Evolutionary conservation across 106 monocot species (phyloP).

Genomic region (Phalaenopsis aphrodite): DNA sequence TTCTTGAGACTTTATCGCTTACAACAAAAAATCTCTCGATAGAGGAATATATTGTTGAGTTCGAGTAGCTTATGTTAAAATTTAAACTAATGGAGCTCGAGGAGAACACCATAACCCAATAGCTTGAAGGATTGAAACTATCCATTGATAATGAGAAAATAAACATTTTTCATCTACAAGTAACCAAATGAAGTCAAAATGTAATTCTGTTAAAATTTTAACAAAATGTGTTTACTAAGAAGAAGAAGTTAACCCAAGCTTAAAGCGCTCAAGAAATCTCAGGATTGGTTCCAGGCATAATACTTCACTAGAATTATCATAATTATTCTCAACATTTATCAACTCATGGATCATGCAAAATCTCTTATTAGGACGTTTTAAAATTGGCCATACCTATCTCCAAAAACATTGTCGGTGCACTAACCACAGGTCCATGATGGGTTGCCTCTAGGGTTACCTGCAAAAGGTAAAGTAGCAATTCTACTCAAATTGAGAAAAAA

Average conservation of each 20-base stretch:
- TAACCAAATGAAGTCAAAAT: background rate
- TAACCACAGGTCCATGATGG: conserved; percentile 92
- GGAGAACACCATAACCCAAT: no score
- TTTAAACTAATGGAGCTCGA: no score
- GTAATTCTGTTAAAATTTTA: background rate
- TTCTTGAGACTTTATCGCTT: no score
- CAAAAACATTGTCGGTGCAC: conserved; percentile 74
- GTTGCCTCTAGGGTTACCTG: conserved; percentile 95
- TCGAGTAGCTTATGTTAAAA: no score
- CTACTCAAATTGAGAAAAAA: background rate
- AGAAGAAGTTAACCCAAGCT: background rate
- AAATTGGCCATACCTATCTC: conserved; percentile 63
- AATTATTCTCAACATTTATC: conserved; percentile 1
- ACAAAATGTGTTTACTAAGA: background rate
- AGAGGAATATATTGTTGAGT: no score
- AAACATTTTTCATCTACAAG: background rate
- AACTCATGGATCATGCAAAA: background rate
- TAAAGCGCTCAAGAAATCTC: background rate
- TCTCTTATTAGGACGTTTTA: background rate
- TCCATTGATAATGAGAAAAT: no score
- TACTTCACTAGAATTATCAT: background rate
- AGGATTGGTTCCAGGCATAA: background rate
- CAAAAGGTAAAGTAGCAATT: conserved; percentile 2
- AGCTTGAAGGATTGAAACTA: no score
- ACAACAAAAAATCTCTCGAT: no score